Conservation (phyloP, 2,329 filamentous ascomycete species). For the Lachnellula occidentalis region DNA sequence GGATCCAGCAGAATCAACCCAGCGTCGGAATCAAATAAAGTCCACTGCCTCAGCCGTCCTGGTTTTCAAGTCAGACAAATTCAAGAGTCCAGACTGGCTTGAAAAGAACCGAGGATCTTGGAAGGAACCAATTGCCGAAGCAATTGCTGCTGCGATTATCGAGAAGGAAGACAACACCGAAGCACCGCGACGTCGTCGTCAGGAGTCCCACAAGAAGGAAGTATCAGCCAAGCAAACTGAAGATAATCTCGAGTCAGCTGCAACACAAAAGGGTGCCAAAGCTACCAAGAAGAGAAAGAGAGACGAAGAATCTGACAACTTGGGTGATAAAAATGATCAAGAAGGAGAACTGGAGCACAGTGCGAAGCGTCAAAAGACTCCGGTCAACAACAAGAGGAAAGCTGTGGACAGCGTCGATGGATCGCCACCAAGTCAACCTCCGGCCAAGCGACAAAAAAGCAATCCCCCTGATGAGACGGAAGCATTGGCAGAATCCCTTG, state of each 20-base stretch:
- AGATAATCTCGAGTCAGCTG: not conserved
- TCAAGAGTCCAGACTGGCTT: conserved; percentile 21
- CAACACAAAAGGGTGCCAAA: not conserved
- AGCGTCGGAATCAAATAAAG: conserved; percentile 22
- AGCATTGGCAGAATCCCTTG: no score
- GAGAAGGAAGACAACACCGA: conserved; percentile 5
- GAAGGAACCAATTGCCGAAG: conserved; percentile 6
- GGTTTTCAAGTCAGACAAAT: conserved; percentile 27
- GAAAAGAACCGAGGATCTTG: conserved; percentile 13
- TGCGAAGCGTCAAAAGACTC: no score
- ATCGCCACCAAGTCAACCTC: no score
- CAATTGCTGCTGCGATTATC: conserved; percentile 5
- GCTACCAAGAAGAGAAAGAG: no score
- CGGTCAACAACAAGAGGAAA: no score
- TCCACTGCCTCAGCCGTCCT: conserved; percentile 19
- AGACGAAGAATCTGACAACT: no score
- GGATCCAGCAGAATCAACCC: conserved; percentile 26
- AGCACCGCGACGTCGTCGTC: not conserved
- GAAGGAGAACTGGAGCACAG: no score
- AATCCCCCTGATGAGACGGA: no score
- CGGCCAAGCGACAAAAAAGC: no score
- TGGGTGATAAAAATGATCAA: no score
- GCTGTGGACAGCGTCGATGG: no score
- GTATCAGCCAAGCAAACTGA: not conserved
- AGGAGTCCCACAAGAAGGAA: not conserved